phyloP scores from a whole-genome alignment of 345 rosid genomes.

The Euphorbia pulcherrima region DNA sequence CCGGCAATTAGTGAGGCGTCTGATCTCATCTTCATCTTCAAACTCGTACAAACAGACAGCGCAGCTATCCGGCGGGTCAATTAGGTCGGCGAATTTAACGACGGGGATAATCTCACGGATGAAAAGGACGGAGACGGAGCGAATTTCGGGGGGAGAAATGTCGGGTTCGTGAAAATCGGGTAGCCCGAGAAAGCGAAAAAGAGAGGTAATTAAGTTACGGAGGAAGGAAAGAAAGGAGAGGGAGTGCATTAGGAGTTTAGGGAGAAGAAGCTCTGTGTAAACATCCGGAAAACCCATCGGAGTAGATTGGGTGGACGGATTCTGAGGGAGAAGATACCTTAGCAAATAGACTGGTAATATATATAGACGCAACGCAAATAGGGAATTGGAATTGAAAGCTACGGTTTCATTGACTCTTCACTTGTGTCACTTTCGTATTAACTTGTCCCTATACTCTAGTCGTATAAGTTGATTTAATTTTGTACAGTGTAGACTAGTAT shows the following conservation, averaged over 20 bases:
- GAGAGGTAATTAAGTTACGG: conserved; percentile 39
- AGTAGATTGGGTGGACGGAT: conserved; percentile 10
- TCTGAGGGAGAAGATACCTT: conserved; percentile 5
- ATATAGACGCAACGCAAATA: no score
- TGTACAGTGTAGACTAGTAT: no score
- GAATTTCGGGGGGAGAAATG: conserved; percentile 32
- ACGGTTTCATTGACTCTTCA: no score
- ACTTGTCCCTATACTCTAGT: no score
- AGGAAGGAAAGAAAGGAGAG: conserved; percentile 54
- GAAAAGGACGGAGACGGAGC: conserved; percentile 46
- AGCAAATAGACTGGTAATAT: no score
- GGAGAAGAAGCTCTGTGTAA: conserved; percentile 65
- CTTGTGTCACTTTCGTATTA: no score
- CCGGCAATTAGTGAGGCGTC: conserved; percentile 51
- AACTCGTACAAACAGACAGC: conserved; percentile 79
- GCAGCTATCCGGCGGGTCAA: conserved; percentile 51
- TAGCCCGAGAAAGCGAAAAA: conserved; percentile 50
- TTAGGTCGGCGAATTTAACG: conserved; percentile 50
- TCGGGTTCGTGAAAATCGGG: conserved; percentile 67
- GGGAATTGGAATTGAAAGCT: no score
- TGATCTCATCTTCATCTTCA: conserved; percentile 58
- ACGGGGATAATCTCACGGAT: conserved; percentile 63
- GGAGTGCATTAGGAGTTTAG: conserved; percentile 52
- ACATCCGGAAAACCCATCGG: conserved; percentile 81
- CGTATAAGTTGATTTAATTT: no score